phyloP scores from a whole-genome alignment of 345 rosid genomes.

The Sisymbrium irio region DNA sequence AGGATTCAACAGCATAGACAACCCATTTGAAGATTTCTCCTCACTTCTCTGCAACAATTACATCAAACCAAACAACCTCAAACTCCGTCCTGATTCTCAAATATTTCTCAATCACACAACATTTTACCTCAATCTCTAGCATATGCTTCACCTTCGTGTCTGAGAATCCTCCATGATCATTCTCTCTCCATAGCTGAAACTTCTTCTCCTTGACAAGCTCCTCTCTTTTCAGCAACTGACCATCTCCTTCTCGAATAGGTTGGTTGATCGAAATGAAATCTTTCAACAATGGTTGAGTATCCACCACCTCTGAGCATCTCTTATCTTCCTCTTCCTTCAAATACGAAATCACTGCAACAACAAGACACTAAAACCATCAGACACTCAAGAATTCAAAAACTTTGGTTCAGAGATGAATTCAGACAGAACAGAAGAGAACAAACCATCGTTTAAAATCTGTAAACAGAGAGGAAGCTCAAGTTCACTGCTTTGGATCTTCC shows the following conservation, averaged over 20 bases:
- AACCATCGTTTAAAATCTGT: slow-evolving; percentile 77
- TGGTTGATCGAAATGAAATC: slow-evolving; percentile 69
- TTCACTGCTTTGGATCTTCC: slow-evolving; percentile 72
- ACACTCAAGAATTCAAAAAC: neutral
- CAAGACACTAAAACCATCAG: neutral
- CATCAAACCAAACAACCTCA: neutral
- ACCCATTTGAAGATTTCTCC: slow-evolving; percentile 30
- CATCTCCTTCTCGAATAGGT: slow-evolving; percentile 25
- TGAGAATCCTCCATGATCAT: slow-evolving; percentile 26
- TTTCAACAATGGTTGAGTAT: slow-evolving; percentile 59
- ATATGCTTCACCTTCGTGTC: slow-evolving; percentile 38
- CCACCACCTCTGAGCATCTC: slow-evolving; percentile 38
- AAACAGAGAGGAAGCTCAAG: slow-evolving; percentile 88
- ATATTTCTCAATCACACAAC: neutral
- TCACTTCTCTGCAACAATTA: slow-evolving; percentile 42
- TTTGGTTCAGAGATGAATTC: neutral
- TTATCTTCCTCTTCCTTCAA: slow-evolving; percentile 54
- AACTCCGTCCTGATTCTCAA: neutral
- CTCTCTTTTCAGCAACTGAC: neutral
- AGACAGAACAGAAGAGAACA: slow-evolving; percentile 23
- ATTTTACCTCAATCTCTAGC: slow-evolving; percentile 45
- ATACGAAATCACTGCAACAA: slow-evolving; percentile 56
- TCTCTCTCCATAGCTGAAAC: slow-evolving; percentile 59
- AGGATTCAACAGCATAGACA: slow-evolving; percentile 52
- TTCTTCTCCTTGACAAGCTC: slow-evolving; percentile 45